These are phyloP conservation scores for Ophiosphaerella narmari DNA, from an alignment of 2,329 filamentous ascomycete genomes.

Conservation along the genomic window DNA sequence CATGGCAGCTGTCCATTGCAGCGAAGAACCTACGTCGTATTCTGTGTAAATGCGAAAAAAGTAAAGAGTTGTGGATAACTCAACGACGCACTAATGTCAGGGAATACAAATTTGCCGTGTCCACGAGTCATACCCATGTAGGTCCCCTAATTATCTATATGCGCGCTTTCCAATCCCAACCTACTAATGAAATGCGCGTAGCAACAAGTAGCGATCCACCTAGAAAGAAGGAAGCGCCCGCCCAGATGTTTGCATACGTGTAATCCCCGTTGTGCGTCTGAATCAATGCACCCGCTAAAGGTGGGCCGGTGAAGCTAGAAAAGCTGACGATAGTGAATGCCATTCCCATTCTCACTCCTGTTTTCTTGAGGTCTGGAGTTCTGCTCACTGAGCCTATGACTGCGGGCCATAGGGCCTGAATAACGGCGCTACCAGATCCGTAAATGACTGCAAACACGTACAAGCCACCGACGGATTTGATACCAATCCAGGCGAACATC, in stretches of 20 bases:
- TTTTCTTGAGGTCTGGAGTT: slow-evolving; percentile 37
- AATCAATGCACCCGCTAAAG: slow-evolving; percentile 43
- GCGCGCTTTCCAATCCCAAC: slow-evolving; percentile 33
- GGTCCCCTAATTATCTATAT: slow-evolving; percentile 12
- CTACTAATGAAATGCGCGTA: slow-evolving; percentile 33
- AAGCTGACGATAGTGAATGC: slow-evolving; percentile 44
- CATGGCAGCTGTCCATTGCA: background rate
- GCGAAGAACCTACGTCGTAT: too few relatives aligned
- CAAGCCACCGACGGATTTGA: slow-evolving; percentile 27
- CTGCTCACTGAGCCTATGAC: slow-evolving; percentile 39
- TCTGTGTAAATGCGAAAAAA: too few relatives aligned
- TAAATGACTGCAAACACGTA: slow-evolving; percentile 41
- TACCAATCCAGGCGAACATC: slow-evolving; percentile 41
- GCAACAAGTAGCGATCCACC: slow-evolving; percentile 32
- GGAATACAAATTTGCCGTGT: too few relatives aligned
- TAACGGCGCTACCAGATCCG: slow-evolving; percentile 32
- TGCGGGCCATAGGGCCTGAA: slow-evolving; percentile 39
- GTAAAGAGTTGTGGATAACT: too few relatives aligned
- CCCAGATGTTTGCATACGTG: slow-evolving; percentile 46
- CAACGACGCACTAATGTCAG: too few relatives aligned
- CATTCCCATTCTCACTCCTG: slow-evolving; percentile 44
- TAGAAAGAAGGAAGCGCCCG: slow-evolving; percentile 33
- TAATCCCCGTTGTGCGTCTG: slow-evolving; percentile 34
- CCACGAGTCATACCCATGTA: too few relatives aligned
- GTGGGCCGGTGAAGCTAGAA: slow-evolving; percentile 41